Conservation (phyloP, 2,329 filamentous ascomycete species). For the Scytalidium lignicola region DNA sequence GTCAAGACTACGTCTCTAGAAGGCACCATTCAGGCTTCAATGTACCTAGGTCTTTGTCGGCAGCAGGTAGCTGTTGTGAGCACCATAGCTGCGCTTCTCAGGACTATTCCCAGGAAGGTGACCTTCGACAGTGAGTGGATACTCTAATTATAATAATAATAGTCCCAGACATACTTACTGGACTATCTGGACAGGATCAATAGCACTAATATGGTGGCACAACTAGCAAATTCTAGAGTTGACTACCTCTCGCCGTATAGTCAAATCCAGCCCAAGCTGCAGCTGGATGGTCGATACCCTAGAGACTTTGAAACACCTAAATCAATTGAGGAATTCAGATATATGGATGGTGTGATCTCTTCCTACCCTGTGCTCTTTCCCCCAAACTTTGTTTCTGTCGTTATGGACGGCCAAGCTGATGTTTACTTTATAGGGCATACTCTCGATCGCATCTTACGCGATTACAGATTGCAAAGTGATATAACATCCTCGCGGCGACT, state of each 20-base stretch:
- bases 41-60: background rate
- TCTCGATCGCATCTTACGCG: background rate
- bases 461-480: background rate
- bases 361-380: background rate
- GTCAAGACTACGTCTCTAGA: background rate
- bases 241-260: conserved; percentile 8
- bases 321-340: conserved; percentile 12
- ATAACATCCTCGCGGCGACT: background rate
- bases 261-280: conserved; percentile 19
- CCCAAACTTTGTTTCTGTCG: no score
- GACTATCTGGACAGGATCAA: background rate
- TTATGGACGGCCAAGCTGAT: no score
- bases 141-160: background rate
- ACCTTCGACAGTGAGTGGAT: background rate
- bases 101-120: background rate
- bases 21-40: background rate
- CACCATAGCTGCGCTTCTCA: background rate
- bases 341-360: conserved; percentile 14
- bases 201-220: conserved; percentile 16
- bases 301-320: conserved; percentile 14
- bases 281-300: conserved; percentile 9
- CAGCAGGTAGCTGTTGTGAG: background rate
- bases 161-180: background rate
- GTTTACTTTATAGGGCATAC: background rate
- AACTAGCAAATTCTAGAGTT: conserved; percentile 15